Evolutionary conservation across 352 stramenopile genomes (phyloP), one percentile per base, ranked within the genome.

Genomic region (Phytopythium kandeliae): DNA sequence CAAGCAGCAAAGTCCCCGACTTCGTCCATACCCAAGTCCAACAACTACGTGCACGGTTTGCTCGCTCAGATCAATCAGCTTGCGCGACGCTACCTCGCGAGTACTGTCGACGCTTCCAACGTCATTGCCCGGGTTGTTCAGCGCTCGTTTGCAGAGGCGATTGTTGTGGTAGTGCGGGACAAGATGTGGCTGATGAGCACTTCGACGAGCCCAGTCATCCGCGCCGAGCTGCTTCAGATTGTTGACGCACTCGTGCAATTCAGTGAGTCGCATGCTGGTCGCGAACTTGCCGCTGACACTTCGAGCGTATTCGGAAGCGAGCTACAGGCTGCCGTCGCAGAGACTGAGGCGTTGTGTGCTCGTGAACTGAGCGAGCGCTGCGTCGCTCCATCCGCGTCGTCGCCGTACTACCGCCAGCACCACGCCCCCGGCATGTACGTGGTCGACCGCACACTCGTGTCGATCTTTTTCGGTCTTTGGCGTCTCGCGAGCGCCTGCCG

Each of bases 11-110:
- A 37, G 15, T 3, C 16, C 10, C 17, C 15, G 4, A 22, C 30
- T 10, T 43, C 44, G 2, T 5, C 44, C 19, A 50, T 26, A 2
- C 30, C 38, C 11, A 52, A 48, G 45, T 71, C 77, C n/a, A 67
- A 69, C 42, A 90, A 90, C 47, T 70, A 58, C 25, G 74, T 90
- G 22, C 79, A 90, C 36, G 79, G 79, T 36, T 52, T 87, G 12
- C 57, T 90, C 10, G 37, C 72, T 33, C 79, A 90, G 58, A 78
- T 86, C 42, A 66, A 78, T 21, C 63, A 73, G 10, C 54, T 89
- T 11, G 60, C 71, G 7, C 54, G 51, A 5, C 85, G 83, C 50
- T 74, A 65, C 34, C 58, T 80, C 34, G 37, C 40, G 31, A 19
- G 13, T 3, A 4, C 51, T 45, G 28, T 28, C 51, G 52, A 30